These are phyloP conservation scores for Penicillium bovifimosum DNA, from an alignment of 495 filamentous ascomycete genomes.

Conservation along the genomic window DNA sequence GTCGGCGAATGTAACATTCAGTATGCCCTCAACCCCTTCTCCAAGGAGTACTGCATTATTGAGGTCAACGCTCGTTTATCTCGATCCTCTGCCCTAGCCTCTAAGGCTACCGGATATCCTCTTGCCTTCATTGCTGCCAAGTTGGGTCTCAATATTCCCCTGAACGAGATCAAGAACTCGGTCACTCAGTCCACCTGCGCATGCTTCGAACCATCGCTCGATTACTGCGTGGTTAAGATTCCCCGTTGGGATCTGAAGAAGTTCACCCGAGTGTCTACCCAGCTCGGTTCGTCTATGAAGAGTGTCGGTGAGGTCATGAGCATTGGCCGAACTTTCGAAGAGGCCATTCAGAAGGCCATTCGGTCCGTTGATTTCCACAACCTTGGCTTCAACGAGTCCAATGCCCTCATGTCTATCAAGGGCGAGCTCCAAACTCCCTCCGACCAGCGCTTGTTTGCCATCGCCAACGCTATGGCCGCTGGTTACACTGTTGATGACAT, in stretches of 20 bases:
- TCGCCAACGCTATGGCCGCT: constrained; percentile 93
- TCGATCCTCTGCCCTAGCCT: constrained; percentile 91
- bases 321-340: constrained; percentile 93
- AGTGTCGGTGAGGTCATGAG: constrained; percentile 99
- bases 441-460: constrained; percentile 94
- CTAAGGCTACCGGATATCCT: constrained; percentile 96
- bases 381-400: constrained; percentile 87
- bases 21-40: constrained; percentile 95
- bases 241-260: constrained; percentile 98
- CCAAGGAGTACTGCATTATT: constrained; percentile 96
- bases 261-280: constrained; percentile 91
- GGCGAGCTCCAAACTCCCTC: constrained; percentile 95
- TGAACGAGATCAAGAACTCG: constrained; percentile 94
- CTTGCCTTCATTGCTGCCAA: constrained; percentile 96
- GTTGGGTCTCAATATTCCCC: constrained; percentile 84
- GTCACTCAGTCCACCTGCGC: constrained; percentile 95
- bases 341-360: constrained; percentile 98
- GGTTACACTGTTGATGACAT: constrained; percentile 94
- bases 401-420: constrained; percentile 91
- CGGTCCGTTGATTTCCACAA: constrained; percentile 92
- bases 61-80: constrained; percentile 98
- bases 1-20: constrained; percentile 99
- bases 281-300: constrained; percentile 98
- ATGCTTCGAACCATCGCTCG: constrained; percentile 97
- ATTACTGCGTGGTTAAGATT: constrained; percentile 99